A percentile compares a stretch with the other conserved stretches of the same genome.
Evolutionary conservation across 305 asterid species (phyloP).

Genomic region (Solanum hybrid): DNA sequence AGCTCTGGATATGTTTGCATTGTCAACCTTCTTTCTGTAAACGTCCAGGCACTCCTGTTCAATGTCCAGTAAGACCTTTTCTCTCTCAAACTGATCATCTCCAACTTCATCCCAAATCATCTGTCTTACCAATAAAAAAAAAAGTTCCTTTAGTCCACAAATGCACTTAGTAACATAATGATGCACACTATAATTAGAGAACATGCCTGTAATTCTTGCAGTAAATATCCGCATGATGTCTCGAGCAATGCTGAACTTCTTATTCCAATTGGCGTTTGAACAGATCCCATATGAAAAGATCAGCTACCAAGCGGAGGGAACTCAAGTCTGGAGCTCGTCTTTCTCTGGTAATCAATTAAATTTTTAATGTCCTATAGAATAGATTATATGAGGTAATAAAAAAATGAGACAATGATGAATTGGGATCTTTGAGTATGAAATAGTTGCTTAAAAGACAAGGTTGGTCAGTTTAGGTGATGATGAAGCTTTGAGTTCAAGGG

Average conservation of each 20-base stretch:
- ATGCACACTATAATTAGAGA: neutral
- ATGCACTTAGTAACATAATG: neutral
- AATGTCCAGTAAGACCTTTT: slow-evolving; percentile 60
- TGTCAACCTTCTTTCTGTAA: slow-evolving; percentile 83
- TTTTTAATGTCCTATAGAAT: slow-evolving; percentile 24
- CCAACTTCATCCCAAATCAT: slow-evolving; percentile 99
- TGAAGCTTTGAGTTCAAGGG: slow-evolving; percentile 70
- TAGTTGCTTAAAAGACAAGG: slow-evolving; percentile 91
- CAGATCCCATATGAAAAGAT: slow-evolving; percentile 47
- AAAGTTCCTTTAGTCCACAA: neutral
- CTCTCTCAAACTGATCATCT: slow-evolving; percentile 64
- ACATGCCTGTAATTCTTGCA: slow-evolving; percentile 80
- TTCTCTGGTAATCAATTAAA: slow-evolving; percentile 15
- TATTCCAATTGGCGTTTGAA: slow-evolving; percentile 36
- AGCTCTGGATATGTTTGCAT: slow-evolving; percentile 80
- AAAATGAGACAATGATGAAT: slow-evolving; percentile 27
- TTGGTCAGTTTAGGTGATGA: slow-evolving; percentile 47
- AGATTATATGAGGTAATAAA: slow-evolving; percentile 18
- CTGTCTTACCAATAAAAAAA: slow-evolving; percentile 25
- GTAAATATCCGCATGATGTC: slow-evolving; percentile 82
- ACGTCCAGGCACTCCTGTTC: slow-evolving; percentile 94
- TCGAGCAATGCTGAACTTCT: slow-evolving; percentile 57
- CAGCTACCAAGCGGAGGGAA: slow-evolving; percentile 5
- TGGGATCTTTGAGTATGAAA: slow-evolving; percentile 39
- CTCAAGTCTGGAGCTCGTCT: slow-evolving; percentile 3